Conservation (phyloP, 1,139 yeast species). For the Scheffersomyces segobiensis region DNA sequence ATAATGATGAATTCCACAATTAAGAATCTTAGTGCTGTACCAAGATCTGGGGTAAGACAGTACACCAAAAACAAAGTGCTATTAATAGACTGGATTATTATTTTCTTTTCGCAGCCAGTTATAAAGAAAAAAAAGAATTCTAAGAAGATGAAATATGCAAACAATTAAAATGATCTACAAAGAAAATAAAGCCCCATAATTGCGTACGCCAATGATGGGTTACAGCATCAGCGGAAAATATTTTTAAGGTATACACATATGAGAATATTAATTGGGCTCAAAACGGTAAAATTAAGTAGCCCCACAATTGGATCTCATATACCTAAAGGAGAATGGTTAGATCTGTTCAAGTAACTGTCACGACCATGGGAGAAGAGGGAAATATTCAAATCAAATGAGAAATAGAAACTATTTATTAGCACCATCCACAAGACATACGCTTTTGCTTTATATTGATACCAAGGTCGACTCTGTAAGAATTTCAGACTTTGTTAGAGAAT, state of each 20-base stretch:
- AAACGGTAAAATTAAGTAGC: neutral
- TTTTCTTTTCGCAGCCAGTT: neutral
- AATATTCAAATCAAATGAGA: too few relatives aligned
- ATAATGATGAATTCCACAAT: neutral
- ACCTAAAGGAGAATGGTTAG: neutral
- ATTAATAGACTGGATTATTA: neutral
- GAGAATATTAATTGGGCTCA: neutral
- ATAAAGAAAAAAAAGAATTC: neutral
- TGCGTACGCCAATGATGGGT: neutral
- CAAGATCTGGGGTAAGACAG: neutral
- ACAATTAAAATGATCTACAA: neutral
- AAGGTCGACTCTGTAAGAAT: too few relatives aligned
- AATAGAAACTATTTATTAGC: too few relatives aligned
- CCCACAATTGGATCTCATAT: neutral
- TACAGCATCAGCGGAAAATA: neutral
- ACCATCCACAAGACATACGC: too few relatives aligned
- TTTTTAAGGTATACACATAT: neutral
- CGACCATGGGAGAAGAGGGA: too few relatives aligned
- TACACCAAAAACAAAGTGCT: neutral
- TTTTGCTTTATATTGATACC: too few relatives aligned
- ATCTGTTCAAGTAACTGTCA: neutral
- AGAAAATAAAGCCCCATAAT: neutral
- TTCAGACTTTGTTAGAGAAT: too few relatives aligned
- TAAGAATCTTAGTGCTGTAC: neutral
- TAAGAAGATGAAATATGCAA: neutral